Evolutionary conservation across 2,329 filamentous ascomycete species (phyloP).

Genomic region (Pseudopithomyces maydicus): DNA sequence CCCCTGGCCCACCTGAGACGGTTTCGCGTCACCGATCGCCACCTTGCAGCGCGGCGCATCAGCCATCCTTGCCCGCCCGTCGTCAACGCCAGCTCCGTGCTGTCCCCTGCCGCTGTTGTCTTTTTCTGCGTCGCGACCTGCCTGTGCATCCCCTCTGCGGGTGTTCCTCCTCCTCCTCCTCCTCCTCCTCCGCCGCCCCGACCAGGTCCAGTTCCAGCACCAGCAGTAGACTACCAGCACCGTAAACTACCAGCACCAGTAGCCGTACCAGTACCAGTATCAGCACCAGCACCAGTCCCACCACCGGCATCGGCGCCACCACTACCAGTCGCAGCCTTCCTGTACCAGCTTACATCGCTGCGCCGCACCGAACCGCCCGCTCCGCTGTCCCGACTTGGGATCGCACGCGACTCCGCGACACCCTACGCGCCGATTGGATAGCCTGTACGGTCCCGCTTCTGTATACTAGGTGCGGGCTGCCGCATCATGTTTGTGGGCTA

Average conservation of each 20-base stretch:
- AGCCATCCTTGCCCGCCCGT: slow-evolving; percentile 18
- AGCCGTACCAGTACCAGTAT: too few relatives aligned
- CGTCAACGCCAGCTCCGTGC: slow-evolving; percentile 13
- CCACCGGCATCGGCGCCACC: too few relatives aligned
- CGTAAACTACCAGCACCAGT: too few relatives aligned
- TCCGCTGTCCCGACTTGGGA: background rate
- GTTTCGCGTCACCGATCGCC: slow-evolving; percentile 28
- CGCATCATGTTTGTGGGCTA: slow-evolving; percentile 45
- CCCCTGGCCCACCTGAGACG: slow-evolving; percentile 36
- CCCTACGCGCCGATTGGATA: background rate
- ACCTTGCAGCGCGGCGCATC: slow-evolving; percentile 15
- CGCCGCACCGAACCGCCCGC: background rate
- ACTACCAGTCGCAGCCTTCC: too few relatives aligned
- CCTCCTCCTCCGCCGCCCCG: background rate
- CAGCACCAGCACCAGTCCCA: too few relatives aligned
- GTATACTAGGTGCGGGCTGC: slow-evolving; percentile 34
- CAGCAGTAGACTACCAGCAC: too few relatives aligned
- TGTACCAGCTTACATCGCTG: background rate
- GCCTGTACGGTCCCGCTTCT: background rate
- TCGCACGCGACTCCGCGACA: background rate
- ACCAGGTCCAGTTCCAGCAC: background rate
- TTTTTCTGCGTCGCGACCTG: slow-evolving; percentile 1
- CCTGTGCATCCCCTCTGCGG: background rate
- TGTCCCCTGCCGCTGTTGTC: slow-evolving; percentile 7
- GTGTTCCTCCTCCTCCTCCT: too few relatives aligned